Percentiles rank a stretch among this genome's conserved stretches.
phyloP scores from a whole-genome alignment of 2,329 filamentous ascomycete species.

The Fusarium sp. region DNA sequence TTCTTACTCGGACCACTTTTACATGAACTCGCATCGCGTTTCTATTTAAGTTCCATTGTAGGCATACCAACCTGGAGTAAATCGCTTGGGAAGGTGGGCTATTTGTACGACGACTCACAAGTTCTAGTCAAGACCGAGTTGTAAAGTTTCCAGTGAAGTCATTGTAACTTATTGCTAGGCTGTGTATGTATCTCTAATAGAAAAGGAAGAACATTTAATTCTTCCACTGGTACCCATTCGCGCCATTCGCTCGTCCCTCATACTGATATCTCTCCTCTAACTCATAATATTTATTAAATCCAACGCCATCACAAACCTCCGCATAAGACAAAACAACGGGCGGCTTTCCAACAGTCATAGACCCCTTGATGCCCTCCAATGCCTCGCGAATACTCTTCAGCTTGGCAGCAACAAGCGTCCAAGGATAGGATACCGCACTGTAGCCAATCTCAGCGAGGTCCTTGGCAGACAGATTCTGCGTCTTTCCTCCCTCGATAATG shows the following conservation, averaged over 20 bases:
- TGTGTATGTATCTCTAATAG: too few species aligned
- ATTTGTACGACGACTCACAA: too few species aligned
- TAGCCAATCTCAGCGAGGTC: conserved; percentile 53
- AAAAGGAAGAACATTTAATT: too few species aligned
- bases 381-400: conserved; percentile 54
- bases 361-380: conserved; percentile 54
- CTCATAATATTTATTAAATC: conserved; percentile 56
- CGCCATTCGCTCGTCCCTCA: conserved; percentile 27
- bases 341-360: conserved; percentile 55
- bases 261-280: conserved; percentile 38
- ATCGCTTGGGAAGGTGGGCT: too few species aligned
- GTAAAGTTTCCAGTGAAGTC: too few species aligned
- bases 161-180: too few species aligned
- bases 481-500: conserved; percentile 51
- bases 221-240: conserved; percentile 30
- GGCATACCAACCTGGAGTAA: too few species aligned
- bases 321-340: conserved; percentile 56
- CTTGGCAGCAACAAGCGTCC: conserved; percentile 57
- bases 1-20: too few species aligned
- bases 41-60: too few species aligned
- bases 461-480: conserved; percentile 50
- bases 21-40: too few species aligned
- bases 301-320: conserved; percentile 59
- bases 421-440: conserved; percentile 56
- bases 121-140: too few species aligned